These are phyloP conservation scores for Syncephalis plumigaleata DNA, from an alignment of 371 early-diverging fungal genomes.

Conservation along the genomic window DNA sequence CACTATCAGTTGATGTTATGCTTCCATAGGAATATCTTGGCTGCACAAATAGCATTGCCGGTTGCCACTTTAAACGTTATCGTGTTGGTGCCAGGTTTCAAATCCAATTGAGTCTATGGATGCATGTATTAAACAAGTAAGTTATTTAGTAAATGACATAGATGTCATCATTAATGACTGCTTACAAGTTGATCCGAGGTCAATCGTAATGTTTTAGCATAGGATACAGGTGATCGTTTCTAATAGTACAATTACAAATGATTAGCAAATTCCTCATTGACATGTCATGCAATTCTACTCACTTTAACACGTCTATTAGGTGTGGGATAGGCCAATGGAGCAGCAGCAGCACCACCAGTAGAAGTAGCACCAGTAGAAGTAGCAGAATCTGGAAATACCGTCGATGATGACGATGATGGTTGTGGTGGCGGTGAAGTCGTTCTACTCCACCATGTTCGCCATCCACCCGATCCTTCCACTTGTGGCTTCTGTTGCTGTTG, in stretches of 20 bases:
- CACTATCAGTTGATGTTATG: constrained; percentile 76
- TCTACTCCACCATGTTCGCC: too few species aligned
- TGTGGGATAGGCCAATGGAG: constrained; percentile 8
- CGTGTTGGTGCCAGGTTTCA: constrained; percentile 81
- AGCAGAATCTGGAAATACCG: constrained; percentile 6
- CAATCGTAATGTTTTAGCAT: constrained; percentile 77
- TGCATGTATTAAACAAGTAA: too few species aligned
- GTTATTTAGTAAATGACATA: too few species aligned
- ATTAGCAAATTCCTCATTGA: too few species aligned
- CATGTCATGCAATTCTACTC: too few species aligned
- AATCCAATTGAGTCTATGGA: constrained; percentile 49
- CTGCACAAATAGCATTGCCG: constrained; percentile 56
- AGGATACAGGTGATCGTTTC: constrained; percentile 20
- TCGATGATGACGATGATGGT: constrained; percentile 5
- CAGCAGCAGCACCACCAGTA: too few species aligned
- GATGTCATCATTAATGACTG: too few species aligned
- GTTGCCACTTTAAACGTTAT: constrained; percentile 77
- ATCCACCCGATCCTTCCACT: too few species aligned
- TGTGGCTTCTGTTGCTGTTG: too few species aligned
- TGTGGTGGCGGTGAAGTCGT: background rate
- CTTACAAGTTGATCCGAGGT: constrained; percentile 74
- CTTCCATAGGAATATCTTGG: constrained; percentile 84
- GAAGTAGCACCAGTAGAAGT: too few species aligned
- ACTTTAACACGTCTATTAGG: background rate
- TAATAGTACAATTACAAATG: background rate